Base-by-base conservation (phyloP, 1,284 basidiomycete species). In the Naganishia cerealis region DNA sequence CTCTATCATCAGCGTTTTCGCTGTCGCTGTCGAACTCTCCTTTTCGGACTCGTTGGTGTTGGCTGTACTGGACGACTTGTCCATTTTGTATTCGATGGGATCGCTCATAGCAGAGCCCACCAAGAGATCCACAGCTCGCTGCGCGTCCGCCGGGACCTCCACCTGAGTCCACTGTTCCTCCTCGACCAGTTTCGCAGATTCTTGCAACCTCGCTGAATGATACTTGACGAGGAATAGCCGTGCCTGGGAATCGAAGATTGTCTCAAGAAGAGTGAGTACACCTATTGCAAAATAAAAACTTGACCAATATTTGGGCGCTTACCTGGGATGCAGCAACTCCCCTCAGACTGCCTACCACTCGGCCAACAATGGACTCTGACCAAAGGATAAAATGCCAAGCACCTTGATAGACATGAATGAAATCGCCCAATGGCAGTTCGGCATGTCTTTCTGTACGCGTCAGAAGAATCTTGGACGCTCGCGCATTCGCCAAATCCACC, bases 281-380 rank as follows among this genome's bases (percentile, higher is more conserved):
- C 58, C 72, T 33, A 71, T 71, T 24, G 67, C 29, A 26, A 26
- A 57, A 12, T 15, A 3, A 12, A 39, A 13, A 50, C 10, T 13
- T 24, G 57, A 67, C 10, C 62, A n/a, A 1, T 4, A 42, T 29
- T 21, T 8, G 15, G 2, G 40, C 13, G 72, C 82, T 48, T 65
- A 89, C 90, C 83, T 94, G 92, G 62, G 87, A 85, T 46, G 92
- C 87, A 53, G 92, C 85, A 1, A 87, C 89, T 6, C 92, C 92
- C 62, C 94, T 84, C 33, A 99, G 81, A 5, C 91, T 90, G 56
- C 95, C 91, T 69, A 97, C 92, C 91, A 98, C 96, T 70, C 90
- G 85, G 61, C 88, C 85, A 72, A 89, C 91, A 36, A 95, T 83
- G 29, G 87, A 85, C 79, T 99, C 95, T 72, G 90, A 92, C 68